These are phyloP conservation scores for Paramyrothecium roridum DNA, from an alignment of 2,329 filamentous ascomycete genomes.

Conservation along the genomic window DNA sequence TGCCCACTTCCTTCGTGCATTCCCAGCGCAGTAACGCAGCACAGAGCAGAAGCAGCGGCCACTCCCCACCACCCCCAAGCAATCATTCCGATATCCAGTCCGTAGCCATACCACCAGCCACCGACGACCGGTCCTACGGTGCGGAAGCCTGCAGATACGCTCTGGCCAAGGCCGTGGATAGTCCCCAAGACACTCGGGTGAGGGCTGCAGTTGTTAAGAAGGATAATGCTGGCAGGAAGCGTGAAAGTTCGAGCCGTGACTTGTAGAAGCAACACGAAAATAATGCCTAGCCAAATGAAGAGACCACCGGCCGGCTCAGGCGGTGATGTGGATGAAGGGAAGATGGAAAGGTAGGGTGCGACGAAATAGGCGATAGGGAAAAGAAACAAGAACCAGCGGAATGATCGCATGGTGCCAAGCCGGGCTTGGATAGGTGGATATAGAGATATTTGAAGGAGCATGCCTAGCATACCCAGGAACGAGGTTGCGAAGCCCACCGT, in stretches of 20 bases:
- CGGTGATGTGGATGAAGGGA: constrained; percentile 42
- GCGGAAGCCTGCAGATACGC: constrained; percentile 45
- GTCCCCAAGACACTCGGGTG: constrained; percentile 56
- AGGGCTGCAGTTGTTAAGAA: constrained; percentile 59
- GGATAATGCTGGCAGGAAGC: constrained; percentile 54
- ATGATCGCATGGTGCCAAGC: constrained; percentile 65
- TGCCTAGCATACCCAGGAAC: constrained; percentile 66
- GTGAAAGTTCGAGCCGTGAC: constrained; percentile 71
- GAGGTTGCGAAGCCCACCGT: constrained; percentile 68
- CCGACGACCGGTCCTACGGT: constrained; percentile 49
- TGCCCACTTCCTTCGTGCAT: constrained; percentile 65
- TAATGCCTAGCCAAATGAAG: constrained; percentile 59
- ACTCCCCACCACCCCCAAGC: constrained; percentile 46
- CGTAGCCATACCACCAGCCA: constrained; percentile 44
- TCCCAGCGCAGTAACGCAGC: constrained; percentile 55
- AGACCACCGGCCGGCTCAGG: constrained; percentile 43
- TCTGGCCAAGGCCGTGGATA: constrained; percentile 52
- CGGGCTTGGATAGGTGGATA: constrained; percentile 64
- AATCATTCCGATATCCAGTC: constrained; percentile 42
- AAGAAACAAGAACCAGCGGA: constrained; percentile 60
- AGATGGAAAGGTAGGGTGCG: constrained; percentile 63
- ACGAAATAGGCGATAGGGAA: constrained; percentile 67
- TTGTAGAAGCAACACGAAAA: constrained; percentile 62
- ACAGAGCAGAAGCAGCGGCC: constrained; percentile 48
- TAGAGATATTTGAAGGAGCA: constrained; percentile 64